Percentiles rank a stretch among this genome's conserved stretches.
Evolutionary conservation across 441 rosid species (phyloP).

Genomic region (Brassica balearica): DNA sequence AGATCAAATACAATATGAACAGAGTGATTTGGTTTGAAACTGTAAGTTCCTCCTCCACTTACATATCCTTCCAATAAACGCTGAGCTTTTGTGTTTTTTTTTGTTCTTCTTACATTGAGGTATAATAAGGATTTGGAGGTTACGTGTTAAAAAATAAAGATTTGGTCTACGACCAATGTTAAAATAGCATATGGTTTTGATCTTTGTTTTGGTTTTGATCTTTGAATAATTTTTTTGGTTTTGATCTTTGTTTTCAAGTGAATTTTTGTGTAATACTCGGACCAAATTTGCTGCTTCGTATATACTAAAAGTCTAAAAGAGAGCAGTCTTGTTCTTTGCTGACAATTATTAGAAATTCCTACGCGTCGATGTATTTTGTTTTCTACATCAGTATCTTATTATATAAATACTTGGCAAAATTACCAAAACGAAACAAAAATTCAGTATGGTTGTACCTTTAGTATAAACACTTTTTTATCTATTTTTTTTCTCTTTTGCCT

Average conservation of each 20-base stretch:
- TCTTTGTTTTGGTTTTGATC: no score
- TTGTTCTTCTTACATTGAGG: not conserved
- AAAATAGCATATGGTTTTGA: not conserved
- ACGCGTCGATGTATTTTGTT: not conserved
- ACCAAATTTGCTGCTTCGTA: constrained; percentile 30
- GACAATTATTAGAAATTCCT: not conserved
- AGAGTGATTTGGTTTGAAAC: constrained; percentile 15
- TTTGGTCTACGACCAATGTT: constrained; percentile 5
- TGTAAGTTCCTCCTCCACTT: constrained; percentile 7
- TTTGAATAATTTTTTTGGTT: constrained; percentile 2
- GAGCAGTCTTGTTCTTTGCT: constrained; percentile 21
- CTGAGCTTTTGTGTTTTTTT: not conserved
- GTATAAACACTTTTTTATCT: no score
- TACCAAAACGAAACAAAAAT: no score
- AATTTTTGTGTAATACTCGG: constrained; percentile 19
- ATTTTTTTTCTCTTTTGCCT: no score
- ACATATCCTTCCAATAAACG: constrained; percentile 19
- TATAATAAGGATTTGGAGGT: constrained; percentile 19
- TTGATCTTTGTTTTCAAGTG: constrained; percentile 3
- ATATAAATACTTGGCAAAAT: no score
- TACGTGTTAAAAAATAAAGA: constrained; percentile 19
- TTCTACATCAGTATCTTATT: not conserved
- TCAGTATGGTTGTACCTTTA: no score
- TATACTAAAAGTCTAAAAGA: constrained; percentile 2
- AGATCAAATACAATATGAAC: constrained; percentile 52